Evolutionary conservation across 139 green algal genomes (phyloP).

Genomic region (Cymbomonas tetramitiformis): DNA sequence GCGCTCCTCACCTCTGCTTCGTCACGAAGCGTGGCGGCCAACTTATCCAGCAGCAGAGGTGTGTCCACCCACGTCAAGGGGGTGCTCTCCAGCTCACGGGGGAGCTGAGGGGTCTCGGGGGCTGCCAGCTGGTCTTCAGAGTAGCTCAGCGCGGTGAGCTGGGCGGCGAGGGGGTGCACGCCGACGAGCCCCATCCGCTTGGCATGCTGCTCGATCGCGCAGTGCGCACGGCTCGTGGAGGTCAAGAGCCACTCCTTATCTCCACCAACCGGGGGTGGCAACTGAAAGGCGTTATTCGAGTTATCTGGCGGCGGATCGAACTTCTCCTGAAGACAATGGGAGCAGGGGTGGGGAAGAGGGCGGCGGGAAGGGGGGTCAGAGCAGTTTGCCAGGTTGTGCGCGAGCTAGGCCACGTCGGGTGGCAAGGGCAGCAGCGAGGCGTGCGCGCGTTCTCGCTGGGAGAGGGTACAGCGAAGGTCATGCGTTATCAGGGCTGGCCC

Average conservation of each 20-base stretch:
- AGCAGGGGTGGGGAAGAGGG: too few relatives aligned
- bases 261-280: background rate
- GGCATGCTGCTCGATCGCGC: background rate
- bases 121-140: constrained; percentile 25
- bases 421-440: too few relatives aligned
- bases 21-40: background rate
- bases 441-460: too few relatives aligned
- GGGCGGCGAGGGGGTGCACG: constrained; percentile 41
- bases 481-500: too few relatives aligned
- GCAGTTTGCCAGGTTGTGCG: too few relatives aligned
- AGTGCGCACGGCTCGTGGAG: background rate
- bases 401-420: too few relatives aligned
- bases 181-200: background rate
- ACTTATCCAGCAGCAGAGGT: constrained; percentile 18
- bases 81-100: constrained; percentile 29
- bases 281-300: background rate
- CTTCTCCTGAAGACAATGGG: too few relatives aligned
- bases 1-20: background rate
- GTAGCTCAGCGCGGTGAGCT: constrained; percentile 39
- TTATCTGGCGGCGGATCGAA: background rate
- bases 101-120: constrained; percentile 7
- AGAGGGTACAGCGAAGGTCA: too few relatives aligned
- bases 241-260: too few relatives aligned
- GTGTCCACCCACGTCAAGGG: constrained; percentile 46
- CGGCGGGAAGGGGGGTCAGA: too few relatives aligned